A percentile compares a stretch with the other conserved stretches of the same genome.
Conservation (phyloP, 805 yeast genomes). For the Candida hungchunana region DNA sequence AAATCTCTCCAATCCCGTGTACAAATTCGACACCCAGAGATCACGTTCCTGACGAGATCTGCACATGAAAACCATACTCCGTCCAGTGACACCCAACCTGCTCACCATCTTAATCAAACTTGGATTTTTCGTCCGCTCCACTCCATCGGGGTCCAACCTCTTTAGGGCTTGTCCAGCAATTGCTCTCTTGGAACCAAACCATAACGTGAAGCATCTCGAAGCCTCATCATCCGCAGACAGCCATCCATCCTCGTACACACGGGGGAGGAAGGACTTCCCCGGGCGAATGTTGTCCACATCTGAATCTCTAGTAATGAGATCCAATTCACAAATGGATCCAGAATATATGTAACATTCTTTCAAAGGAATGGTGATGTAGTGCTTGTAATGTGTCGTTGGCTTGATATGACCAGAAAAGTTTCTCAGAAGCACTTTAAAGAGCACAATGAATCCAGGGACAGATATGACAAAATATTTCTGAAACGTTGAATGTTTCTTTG, state of each 20-base stretch:
- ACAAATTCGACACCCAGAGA: slow-evolving; percentile 57
- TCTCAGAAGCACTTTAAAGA: slow-evolving; percentile 51
- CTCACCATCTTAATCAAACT: slow-evolving; percentile 42
- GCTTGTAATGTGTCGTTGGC: slow-evolving; percentile 46
- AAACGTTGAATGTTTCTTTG: slow-evolving; percentile 65
- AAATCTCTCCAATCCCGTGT: slow-evolving; percentile 34
- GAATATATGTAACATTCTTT: slow-evolving; percentile 71
- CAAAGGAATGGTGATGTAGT: slow-evolving; percentile 57
- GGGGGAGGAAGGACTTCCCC: slow-evolving; percentile 57
- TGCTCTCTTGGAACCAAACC: slow-evolving; percentile 69
- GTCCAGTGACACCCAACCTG: slow-evolving; percentile 63
- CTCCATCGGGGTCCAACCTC: not conserved
- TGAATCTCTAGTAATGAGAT: slow-evolving; percentile 44
- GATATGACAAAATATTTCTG: slow-evolving; percentile 55
- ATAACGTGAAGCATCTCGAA: slow-evolving; percentile 74
- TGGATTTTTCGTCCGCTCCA: slow-evolving; percentile 33
- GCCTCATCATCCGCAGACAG: slow-evolving; percentile 71
- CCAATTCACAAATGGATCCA: slow-evolving; percentile 56
- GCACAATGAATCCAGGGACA: slow-evolving; percentile 62
- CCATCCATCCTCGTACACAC: slow-evolving; percentile 82
- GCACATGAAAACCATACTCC: slow-evolving; percentile 70
- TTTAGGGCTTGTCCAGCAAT: slow-evolving; percentile 27
- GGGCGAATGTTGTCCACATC: slow-evolving; percentile 44
- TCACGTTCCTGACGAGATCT: slow-evolving; percentile 81
- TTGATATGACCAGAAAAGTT: slow-evolving; percentile 41